Conservation (phyloP, 2,329 filamentous ascomycete genomes). For the Curvularia verruculosa region DNA sequence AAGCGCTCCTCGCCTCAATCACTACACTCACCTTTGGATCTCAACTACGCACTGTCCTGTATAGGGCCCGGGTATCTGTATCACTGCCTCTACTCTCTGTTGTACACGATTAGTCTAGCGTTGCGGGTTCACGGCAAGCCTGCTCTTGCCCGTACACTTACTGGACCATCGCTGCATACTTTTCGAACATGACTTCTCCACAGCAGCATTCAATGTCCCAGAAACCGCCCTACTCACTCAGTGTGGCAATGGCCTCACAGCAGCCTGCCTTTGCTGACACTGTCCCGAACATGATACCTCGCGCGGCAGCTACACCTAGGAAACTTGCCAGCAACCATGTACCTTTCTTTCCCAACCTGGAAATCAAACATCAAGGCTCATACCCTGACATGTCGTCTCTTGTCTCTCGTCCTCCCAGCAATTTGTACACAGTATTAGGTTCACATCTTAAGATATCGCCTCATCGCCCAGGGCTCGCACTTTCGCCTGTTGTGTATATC, state of each 20-base stretch:
- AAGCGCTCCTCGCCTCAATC: not conserved
- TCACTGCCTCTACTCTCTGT: not conserved
- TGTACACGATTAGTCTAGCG: no score
- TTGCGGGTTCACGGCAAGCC: not conserved
- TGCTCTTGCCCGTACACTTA: not conserved
- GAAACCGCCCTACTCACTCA: not conserved
- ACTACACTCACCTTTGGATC: not conserved
- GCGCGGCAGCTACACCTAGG: not conserved
- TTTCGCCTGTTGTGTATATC: not conserved
- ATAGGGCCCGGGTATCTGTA: no score
- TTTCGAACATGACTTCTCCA: not conserved
- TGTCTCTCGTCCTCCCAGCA: not conserved
- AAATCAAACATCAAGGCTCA: not conserved
- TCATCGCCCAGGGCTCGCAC: not conserved
- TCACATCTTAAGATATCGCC: not conserved
- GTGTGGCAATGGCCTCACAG: not conserved
- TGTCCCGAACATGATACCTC: conserved; percentile 13
- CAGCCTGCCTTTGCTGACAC: not conserved
- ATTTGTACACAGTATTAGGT: not conserved
- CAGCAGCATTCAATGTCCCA: not conserved
- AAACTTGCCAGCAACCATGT: not conserved
- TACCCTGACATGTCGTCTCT: no score
- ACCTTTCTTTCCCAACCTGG: not conserved
- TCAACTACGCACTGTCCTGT: not conserved
- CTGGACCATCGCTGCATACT: not conserved